Base-by-base conservation (phyloP, 768 basidiomycete species). In the Lentinula lateritia region DNA sequence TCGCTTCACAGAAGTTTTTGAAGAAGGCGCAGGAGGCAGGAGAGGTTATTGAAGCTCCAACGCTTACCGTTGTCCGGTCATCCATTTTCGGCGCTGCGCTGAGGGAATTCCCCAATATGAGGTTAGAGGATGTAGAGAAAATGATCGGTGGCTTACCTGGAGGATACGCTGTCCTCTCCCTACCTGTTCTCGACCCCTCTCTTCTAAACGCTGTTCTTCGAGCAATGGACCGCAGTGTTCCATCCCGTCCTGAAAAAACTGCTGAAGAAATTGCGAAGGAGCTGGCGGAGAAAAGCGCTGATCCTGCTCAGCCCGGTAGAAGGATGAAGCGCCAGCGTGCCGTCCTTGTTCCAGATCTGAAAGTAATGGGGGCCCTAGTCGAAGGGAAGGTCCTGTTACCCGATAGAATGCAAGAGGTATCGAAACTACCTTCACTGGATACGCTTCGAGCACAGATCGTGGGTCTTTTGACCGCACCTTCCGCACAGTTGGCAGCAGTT, bases 401-500 rank as follows among this genome's bases (percentile, higher is more conserved):
- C 18, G 73, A 79, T 9, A 80, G 80, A 5, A 75, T 94, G 59
- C 75, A 79, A 69, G 79, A 84, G 13, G 83, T 94, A 5, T 83
- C 87, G 36, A 84, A 85, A 66, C 74, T 96, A 57, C 95, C 94
- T 20, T 83, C 88, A 48, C 73, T 96, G 68, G 89, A 90, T 42
- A 87, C 84, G 2, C 72, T 97, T 63, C 75, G 89, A 57, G 87
- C 87, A 16, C 93, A 96, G 73, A 80, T 98, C 60, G 88, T 95
- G 13, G 95, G 94, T 7, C 64, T 97, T 73, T 71, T 98, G 63
- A 88, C 88, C 61, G 79, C 85, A 13, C 92, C 92, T 48, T 87
- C 84, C 10, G 78, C 83, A 63, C 88, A 92, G 72, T 77, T 95
- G 52, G 84, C 89, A 3, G 86, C 83, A 52, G 80, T 91, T 46